phyloP scores from a whole-genome alignment of 106 monocot species.

The Triglochin maritima region DNA sequence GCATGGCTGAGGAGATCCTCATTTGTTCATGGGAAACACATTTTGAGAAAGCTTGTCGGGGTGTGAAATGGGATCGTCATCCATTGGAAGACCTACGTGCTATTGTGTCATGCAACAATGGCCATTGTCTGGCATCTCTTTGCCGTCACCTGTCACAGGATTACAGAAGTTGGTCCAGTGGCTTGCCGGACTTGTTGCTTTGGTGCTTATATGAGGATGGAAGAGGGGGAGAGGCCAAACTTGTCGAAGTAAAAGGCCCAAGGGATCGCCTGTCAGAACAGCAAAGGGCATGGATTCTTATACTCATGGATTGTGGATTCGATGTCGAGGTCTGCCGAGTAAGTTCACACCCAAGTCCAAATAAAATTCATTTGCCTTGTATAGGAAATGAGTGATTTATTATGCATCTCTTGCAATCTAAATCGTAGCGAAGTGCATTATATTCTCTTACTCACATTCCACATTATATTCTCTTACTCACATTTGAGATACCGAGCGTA shows the following conservation, averaged over 20 bases:
- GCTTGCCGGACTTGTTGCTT: slow-evolving; percentile 84
- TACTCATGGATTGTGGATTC: slow-evolving; percentile 83
- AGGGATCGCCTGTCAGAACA: slow-evolving; percentile 83
- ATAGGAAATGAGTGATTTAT: neutral
- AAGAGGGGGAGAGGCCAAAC: slow-evolving; percentile 56
- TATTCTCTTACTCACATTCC: no score
- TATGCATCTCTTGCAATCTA: neutral
- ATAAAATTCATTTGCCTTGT: neutral
- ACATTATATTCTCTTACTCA: no score
- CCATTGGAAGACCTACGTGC: slow-evolving; percentile 66
- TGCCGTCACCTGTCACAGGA: slow-evolving; percentile 61
- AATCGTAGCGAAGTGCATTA: no score
- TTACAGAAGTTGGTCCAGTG: slow-evolving; percentile 79
- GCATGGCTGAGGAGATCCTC: slow-evolving; percentile 74
- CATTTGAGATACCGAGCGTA: no score
- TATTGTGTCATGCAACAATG: slow-evolving; percentile 57
- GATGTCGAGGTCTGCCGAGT: slow-evolving; percentile 79
- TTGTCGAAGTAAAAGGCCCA: slow-evolving; percentile 94
- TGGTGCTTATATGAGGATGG: slow-evolving; percentile 70
- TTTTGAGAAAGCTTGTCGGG: slow-evolving; percentile 52
- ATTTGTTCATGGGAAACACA: slow-evolving; percentile 74
- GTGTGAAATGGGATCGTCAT: slow-evolving; percentile 76
- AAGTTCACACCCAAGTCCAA: slow-evolving; percentile 17
- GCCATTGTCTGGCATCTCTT: slow-evolving; percentile 44
- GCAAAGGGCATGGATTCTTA: slow-evolving; percentile 80